Evolutionary conservation across 2,329 filamentous ascomycete species (phyloP).

Genomic region (Sclerotinia trifoliorum): DNA sequence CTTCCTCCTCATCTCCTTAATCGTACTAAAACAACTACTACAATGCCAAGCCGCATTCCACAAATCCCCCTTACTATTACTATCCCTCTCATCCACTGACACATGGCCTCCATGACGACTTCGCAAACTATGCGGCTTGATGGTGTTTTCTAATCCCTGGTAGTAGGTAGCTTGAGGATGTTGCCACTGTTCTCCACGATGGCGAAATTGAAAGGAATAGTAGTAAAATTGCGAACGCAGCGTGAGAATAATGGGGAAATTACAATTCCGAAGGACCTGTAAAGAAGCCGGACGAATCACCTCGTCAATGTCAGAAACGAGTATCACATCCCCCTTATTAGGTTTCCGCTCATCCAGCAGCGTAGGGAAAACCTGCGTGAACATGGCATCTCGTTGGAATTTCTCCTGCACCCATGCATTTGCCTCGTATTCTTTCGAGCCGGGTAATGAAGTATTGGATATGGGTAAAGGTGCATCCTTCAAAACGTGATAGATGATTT

Average conservation of each 20-base stretch:
- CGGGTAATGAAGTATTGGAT: neutral
- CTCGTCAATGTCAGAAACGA: conserved; percentile 49
- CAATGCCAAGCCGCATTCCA: conserved; percentile 49
- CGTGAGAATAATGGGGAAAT: conserved; percentile 40
- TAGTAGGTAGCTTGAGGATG: conserved; percentile 49
- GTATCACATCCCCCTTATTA: conserved; percentile 43
- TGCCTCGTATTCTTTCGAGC: conserved; percentile 40
- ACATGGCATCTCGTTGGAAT: conserved; percentile 56
- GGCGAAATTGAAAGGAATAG: conserved; percentile 44
- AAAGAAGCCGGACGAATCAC: conserved; percentile 43
- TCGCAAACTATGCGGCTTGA: conserved; percentile 40
- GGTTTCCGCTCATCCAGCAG: conserved; percentile 39
- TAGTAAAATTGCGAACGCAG: conserved; percentile 42
- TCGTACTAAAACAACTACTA: conserved; percentile 45
- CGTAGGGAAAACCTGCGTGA: conserved; percentile 50
- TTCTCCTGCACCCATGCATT: conserved; percentile 51
- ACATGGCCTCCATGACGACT: conserved; percentile 7
- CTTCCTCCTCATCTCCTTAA: conserved; percentile 45
- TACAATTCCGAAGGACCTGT: conserved; percentile 41
- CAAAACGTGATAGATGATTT: conserved; percentile 61
- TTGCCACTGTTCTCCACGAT: conserved; percentile 42
- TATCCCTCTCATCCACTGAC: neutral
- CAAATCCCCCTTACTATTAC: conserved; percentile 38
- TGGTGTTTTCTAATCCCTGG: conserved; percentile 40
- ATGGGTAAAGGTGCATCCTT: conserved; percentile 40